phyloP scores from a whole-genome alignment of 2,329 filamentous ascomycete species.

The Xylaria sp. region DNA sequence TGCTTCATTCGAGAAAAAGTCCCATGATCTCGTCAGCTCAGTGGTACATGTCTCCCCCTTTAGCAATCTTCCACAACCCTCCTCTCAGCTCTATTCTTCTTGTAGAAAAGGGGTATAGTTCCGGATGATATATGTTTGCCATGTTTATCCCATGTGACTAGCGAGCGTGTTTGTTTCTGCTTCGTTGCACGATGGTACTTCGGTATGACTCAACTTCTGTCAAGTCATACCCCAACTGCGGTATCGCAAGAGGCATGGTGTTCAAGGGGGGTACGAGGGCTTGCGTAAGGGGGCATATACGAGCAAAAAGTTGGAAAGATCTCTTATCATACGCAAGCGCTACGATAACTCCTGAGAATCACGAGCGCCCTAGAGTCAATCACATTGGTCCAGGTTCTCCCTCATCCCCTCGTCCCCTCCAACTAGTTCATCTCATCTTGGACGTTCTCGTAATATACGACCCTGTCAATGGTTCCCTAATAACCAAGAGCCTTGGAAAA shows the following conservation, averaged over 20 bases:
- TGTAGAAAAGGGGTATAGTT: neutral
- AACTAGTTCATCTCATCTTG: neutral
- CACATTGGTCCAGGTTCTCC: neutral
- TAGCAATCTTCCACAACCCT: too few relatives aligned
- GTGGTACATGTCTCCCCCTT: neutral
- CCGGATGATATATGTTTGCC: neutral
- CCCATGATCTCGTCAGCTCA: neutral
- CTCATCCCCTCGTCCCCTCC: neutral
- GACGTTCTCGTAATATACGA: neutral
- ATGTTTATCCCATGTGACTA: neutral
- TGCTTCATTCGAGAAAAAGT: neutral
- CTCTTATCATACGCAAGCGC: neutral
- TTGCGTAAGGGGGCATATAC: neutral
- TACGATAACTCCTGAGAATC: neutral
- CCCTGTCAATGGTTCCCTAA: neutral
- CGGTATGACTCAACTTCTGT: too few relatives aligned
- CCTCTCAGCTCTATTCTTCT: neutral
- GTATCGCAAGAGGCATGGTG: too few relatives aligned
- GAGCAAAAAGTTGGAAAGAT: neutral
- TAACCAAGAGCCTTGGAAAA: neutral
- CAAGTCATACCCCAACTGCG: conserved; percentile 5
- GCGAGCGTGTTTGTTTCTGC: neutral
- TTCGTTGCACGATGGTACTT: neutral
- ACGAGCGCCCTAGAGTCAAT: neutral
- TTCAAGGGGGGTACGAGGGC: neutral